Base-by-base conservation (phyloP, 495 filamentous ascomycete genomes). In the Hypoxylon fragiforme region DNA sequence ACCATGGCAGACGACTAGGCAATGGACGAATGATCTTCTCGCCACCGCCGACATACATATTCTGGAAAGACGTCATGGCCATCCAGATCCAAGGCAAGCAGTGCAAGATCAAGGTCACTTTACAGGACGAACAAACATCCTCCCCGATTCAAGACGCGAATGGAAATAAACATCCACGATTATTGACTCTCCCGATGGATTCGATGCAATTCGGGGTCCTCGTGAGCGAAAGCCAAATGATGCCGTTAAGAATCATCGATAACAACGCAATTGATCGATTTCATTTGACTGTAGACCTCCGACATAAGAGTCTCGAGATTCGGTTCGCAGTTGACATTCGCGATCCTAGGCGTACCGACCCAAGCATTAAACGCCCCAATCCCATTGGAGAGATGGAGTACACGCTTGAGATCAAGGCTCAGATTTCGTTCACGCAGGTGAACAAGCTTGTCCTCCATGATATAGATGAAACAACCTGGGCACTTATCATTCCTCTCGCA, bases 341-440 rank as follows among this genome's bases (percentile, higher is more conserved):
- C 14, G 72, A 76, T 39, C 66, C 64, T 42, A 60, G 78, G 65
- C 53, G 41, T n/a, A 31, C 24, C 16, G 38, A 64, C 22, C 41
- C 44, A 14, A 57, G 21, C 9, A 45, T 59, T 18, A 37, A 59
- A 22, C 41, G 64, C 32, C 31, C 44, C 18, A 56, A 31, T 14
- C 44, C 51, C 1, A 35, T 63, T 8, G 65, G 63, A 5, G 14
- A 62, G 31, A 49, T 45, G 38, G 60, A 73, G 38, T 30, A 61
- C 3, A 39, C 54, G 11, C 60, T 64, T 7, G 50, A 61, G 38
- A 76, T 72, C 44, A 73, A 70, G 55, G 70, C 90, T 26, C 77
- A 73, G 2, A 77, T 96, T 2, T 82, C 80, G 11, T 85, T 96
- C 51, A 56, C 71, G 16, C 82, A 88, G 35, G 59, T 94, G 26